phyloP scores from a whole-genome alignment of 2,329 filamentous ascomycete genomes.

The Epichloe typhina region DNA sequence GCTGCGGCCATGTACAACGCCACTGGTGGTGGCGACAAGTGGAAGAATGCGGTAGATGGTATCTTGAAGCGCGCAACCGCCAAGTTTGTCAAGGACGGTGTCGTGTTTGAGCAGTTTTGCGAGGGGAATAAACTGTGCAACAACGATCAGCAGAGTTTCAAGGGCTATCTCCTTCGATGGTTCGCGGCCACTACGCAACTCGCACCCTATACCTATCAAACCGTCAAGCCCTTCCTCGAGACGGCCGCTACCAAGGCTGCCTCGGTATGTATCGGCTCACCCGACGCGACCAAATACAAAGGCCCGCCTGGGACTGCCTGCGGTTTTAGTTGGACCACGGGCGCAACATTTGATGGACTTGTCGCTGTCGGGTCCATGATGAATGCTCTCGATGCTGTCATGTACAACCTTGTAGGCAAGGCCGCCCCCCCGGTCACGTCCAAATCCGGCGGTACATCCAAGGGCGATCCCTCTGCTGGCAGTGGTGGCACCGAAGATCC shows the following conservation, averaged over 20 bases:
- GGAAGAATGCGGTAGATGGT: constrained; percentile 46
- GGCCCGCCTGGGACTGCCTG: constrained; percentile 48
- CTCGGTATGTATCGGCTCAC: constrained; percentile 32
- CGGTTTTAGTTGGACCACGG: constrained; percentile 50
- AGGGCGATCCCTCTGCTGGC: constrained; percentile 28
- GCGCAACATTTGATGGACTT: constrained; percentile 40
- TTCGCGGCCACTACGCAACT: constrained; percentile 41
- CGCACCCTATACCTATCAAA: constrained; percentile 36
- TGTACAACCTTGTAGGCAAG: constrained; percentile 41
- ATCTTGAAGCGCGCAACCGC: constrained; percentile 36
- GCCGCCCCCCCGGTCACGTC: constrained; percentile 38
- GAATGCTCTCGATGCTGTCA: constrained; percentile 50
- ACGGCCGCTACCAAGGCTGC: constrained; percentile 40
- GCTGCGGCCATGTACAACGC: constrained; percentile 50
- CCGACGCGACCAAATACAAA: constrained; percentile 27
- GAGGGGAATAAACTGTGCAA: constrained; percentile 50
- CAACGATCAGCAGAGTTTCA: constrained; percentile 61
- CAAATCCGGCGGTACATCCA: constrained; percentile 45
- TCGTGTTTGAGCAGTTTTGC: constrained; percentile 56
- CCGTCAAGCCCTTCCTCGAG: constrained; percentile 37
- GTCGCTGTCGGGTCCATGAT: constrained; percentile 58
- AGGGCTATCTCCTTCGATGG: constrained; percentile 62
- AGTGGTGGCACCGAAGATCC: constrained; percentile 16
- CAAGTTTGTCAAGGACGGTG: constrained; percentile 38
- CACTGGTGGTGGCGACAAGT: constrained; percentile 33